Evolutionary conservation across 257 asterid genomes (phyloP).

Genomic region (Jacaranda mimosifolia): DNA sequence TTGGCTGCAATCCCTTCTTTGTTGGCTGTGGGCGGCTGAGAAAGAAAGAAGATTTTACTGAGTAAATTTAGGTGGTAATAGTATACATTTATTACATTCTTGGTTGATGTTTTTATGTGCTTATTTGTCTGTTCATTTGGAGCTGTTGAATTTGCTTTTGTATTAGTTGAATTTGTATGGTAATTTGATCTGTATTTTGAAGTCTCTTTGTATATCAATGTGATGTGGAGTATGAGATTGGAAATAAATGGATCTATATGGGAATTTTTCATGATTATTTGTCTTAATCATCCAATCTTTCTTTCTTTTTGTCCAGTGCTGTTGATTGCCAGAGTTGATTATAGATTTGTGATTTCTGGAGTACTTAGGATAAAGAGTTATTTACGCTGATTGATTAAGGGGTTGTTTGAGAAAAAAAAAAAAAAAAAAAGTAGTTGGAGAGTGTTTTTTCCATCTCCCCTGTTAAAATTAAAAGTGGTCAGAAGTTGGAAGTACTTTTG

Average conservation of each 20-base stretch:
- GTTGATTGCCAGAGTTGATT: background rate
- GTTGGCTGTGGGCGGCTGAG: slow-evolving; percentile 75
- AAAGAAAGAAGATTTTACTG: slow-evolving; percentile 27
- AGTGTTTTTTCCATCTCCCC: no score
- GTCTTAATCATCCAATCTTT: background rate
- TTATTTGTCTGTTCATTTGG: slow-evolving; percentile 45
- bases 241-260: slow-evolving; percentile 42
- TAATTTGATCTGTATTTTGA: slow-evolving; percentile 32
- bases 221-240: slow-evolving; percentile 41
- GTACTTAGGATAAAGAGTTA: no score
- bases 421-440: no score
- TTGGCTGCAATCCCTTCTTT: slow-evolving; percentile 89
- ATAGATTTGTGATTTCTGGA: background rate
- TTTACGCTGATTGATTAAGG: no score
- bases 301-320: slow-evolving; percentile 12
- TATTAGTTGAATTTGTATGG: slow-evolving; percentile 10
- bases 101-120: slow-evolving; percentile 52
- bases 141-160: slow-evolving; percentile 20
- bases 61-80: slow-evolving; percentile 43
- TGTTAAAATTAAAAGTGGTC: no score
- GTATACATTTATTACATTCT: slow-evolving; percentile 49
- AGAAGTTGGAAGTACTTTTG: no score
- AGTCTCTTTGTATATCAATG: slow-evolving; percentile 34
- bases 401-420: no score
- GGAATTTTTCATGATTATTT: slow-evolving; percentile 28